Conservation (phyloP, 352 stramenopile genomes). For the Phytophthora palmivora region DNA sequence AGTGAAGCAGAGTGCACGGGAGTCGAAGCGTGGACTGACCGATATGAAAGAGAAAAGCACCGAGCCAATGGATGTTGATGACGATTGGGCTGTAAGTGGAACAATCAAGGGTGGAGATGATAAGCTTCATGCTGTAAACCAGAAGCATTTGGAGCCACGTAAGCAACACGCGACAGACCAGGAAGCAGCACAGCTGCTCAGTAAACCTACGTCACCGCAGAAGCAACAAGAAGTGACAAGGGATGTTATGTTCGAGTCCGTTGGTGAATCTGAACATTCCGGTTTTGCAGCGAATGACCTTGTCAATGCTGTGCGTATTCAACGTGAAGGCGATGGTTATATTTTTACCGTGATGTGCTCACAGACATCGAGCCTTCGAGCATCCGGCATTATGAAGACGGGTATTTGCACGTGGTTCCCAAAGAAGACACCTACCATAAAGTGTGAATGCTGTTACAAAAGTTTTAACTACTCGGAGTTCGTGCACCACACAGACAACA, state of each 20-base stretch:
- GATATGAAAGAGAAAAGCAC: no score
- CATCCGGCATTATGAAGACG: constrained; percentile 28
- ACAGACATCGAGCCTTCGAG: no score
- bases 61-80: constrained; percentile 16
- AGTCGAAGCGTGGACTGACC: no score
- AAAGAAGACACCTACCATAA: constrained; percentile 16
- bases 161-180: no score
- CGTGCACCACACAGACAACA: constrained; percentile 33
- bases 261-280: constrained; percentile 12
- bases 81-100: not conserved
- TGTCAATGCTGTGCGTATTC: constrained; percentile 27
- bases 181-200: no score
- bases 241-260: constrained; percentile 10
- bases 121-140: no score
- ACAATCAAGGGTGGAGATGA: not conserved
- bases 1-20: no score
- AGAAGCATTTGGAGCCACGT: no score
- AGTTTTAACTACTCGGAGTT: constrained; percentile 15
- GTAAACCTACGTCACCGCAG: not conserved
- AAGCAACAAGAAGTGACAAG: not conserved
- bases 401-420: constrained; percentile 28
- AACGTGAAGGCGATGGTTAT: constrained; percentile 16
- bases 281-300: constrained; percentile 30
- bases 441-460: constrained; percentile 33
- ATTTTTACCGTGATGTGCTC: no score